Conservation (phyloP, 331 rosid species). For the Arachis monticola region DNA sequence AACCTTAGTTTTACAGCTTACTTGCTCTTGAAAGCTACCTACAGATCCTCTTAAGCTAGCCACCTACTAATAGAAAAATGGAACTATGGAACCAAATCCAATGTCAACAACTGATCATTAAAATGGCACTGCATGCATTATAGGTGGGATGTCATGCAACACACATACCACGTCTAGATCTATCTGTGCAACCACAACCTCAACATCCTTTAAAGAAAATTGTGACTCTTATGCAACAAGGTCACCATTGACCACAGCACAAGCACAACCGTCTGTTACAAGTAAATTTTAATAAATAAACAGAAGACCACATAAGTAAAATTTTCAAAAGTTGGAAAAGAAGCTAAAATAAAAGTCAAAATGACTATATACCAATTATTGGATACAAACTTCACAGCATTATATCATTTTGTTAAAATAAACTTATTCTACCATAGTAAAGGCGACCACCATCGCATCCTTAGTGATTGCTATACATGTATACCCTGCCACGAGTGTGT, state of each 20-base stretch:
- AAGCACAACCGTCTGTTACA: conserved; percentile 86
- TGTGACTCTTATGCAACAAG: conserved; percentile 94
- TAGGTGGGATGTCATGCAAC: conserved; percentile 43
- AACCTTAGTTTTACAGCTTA: conserved; percentile 82
- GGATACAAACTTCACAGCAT: conserved; percentile 13
- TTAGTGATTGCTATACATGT: conserved; percentile 94
- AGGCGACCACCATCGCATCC: conserved; percentile 99
- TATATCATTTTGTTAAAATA: not conserved
- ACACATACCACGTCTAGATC: conserved; percentile 89
- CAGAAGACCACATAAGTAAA: conserved; percentile 4
- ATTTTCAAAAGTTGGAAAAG: conserved; percentile 14
- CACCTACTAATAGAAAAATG: conserved; percentile 60
- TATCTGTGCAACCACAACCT: conserved; percentile 85
- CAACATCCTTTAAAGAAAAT: conserved; percentile 91
- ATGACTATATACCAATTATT: conserved; percentile 25
- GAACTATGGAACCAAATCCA: conserved; percentile 21
- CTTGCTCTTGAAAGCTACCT: conserved; percentile 98
- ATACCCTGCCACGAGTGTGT: conserved; percentile 90
- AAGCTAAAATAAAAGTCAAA: conserved; percentile 29
- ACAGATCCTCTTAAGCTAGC: conserved; percentile 95
- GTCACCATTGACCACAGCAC: conserved; percentile 87
- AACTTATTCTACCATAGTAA: conserved; percentile 69
- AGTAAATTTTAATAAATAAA: conserved; percentile 32
- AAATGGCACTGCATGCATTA: conserved; percentile 31
- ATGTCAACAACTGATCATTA: conserved; percentile 1